Conservation (phyloP, 345 rosid genomes). For the Carallia pectinifolia region DNA sequence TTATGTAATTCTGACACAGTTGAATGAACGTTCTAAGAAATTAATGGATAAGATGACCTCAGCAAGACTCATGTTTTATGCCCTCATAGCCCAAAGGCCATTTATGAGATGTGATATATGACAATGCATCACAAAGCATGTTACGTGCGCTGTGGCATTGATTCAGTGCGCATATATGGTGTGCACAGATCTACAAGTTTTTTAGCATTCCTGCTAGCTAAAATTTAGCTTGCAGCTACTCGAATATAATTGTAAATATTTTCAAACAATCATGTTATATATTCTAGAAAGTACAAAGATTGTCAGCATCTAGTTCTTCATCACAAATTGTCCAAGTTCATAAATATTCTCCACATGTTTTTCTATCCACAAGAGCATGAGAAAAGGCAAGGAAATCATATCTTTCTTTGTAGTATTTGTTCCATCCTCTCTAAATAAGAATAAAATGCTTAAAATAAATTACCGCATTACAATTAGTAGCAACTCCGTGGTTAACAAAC, state of each 20-base stretch:
- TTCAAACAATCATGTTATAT: not conserved
- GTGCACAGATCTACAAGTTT: not conserved
- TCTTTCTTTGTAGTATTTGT: slow-evolving; percentile 13
- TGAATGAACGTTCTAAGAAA: not conserved
- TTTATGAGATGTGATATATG: too few species aligned
- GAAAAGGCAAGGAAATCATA: slow-evolving; percentile 19
- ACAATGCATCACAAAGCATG: too few species aligned
- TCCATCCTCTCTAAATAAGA: slow-evolving; percentile 1
- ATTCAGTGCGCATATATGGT: not conserved
- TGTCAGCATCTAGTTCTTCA: slow-evolving; percentile 28
- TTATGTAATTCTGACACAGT: not conserved
- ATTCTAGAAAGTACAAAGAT: slow-evolving; percentile 15
- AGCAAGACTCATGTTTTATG: not conserved
- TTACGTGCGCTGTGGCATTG: too few species aligned
- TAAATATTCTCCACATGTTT: slow-evolving; percentile 1
- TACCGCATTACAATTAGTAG: not conserved
- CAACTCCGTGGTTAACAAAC: not conserved
- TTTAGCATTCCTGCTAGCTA: not conserved
- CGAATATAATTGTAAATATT: not conserved
- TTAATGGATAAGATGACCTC: not conserved
- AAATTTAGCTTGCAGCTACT: not conserved
- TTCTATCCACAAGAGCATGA: not conserved
- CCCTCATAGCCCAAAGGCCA: not conserved
- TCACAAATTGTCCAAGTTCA: slow-evolving; percentile 11
- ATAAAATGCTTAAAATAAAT: slow-evolving; percentile 10